Percentiles rank a stretch among this genome's conserved stretches.
Conservation (phyloP, 805 yeast species). For the Wickerhamia fluorescens region DNA sequence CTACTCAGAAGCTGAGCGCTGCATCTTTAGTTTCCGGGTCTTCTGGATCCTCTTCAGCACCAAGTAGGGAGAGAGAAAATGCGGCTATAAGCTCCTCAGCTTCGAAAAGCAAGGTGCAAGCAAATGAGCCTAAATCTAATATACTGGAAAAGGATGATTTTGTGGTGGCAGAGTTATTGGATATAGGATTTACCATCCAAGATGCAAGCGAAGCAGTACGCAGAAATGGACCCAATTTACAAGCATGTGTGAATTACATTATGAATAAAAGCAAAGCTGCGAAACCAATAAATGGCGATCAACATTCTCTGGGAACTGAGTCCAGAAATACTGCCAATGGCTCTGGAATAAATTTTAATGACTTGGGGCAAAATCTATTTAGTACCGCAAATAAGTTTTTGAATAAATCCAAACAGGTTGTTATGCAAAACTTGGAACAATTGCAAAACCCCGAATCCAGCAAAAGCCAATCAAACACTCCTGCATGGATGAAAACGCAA, state of each 20-base stretch:
- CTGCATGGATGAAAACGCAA: conserved; percentile 73
- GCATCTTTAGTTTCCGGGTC: no score
- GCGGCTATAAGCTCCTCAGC: no score
- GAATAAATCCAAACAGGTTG: conserved; percentile 51
- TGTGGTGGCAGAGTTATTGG: conserved; percentile 61
- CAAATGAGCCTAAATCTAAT: neutral
- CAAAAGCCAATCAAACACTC: conserved; percentile 24
- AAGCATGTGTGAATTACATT: conserved; percentile 58
- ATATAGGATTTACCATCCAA: conserved; percentile 70
- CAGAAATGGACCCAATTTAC: conserved; percentile 51
- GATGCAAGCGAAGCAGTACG: conserved; percentile 55
- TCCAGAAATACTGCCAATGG: neutral
- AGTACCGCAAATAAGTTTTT: conserved; percentile 54
- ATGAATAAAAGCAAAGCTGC: conserved; percentile 36
- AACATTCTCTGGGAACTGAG: neutral
- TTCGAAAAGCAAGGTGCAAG: no score
- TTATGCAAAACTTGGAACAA: conserved; percentile 56
- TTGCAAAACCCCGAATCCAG: conserved; percentile 28
- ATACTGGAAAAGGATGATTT: no score
- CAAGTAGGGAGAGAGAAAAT: no score
- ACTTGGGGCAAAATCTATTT: conserved; percentile 48
- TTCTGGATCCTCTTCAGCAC: no score
- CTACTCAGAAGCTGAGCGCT: no score
- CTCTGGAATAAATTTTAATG: conserved; percentile 27
- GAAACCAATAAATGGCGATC: neutral